phyloP scores from a whole-genome alignment of 108 stramenopile species.

The Fistulifera solaris region DNA sequence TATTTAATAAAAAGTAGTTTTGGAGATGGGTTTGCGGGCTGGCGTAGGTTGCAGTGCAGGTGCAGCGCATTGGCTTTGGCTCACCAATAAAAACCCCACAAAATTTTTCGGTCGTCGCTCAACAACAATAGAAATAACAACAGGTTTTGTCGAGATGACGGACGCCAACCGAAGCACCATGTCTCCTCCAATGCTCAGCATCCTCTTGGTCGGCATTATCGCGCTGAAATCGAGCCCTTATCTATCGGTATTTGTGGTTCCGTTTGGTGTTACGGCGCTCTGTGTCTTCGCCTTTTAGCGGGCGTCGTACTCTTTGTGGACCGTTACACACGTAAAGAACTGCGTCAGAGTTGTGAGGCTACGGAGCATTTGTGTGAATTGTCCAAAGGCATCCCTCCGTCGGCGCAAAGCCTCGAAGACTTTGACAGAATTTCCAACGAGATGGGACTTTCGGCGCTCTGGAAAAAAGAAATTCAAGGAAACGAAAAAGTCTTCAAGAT shows the following conservation, averaged over 20 bases:
- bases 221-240: not conserved
- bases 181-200: too few species aligned
- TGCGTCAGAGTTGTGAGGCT: not conserved
- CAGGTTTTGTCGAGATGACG: too few species aligned
- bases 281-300: not conserved
- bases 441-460: not conserved
- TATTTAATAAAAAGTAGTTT: too few species aligned
- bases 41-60: too few species aligned
- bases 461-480: constrained; percentile 1
- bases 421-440: not conserved
- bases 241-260: not conserved
- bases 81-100: too few species aligned
- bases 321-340: not conserved
- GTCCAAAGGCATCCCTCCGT: not conserved
- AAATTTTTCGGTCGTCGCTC: too few species aligned
- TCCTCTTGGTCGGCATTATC: not conserved
- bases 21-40: too few species aligned
- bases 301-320: not conserved
- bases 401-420: not conserved
- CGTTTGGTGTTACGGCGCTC: not conserved
- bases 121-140: too few species aligned
- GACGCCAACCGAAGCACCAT: too few species aligned
- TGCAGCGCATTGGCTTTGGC: too few species aligned
- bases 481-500: constrained; percentile 4
- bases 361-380: not conserved